Evolutionary conservation across 495 filamentous ascomycete genomes (phyloP).

Genomic region (Copromyces sp.): DNA sequence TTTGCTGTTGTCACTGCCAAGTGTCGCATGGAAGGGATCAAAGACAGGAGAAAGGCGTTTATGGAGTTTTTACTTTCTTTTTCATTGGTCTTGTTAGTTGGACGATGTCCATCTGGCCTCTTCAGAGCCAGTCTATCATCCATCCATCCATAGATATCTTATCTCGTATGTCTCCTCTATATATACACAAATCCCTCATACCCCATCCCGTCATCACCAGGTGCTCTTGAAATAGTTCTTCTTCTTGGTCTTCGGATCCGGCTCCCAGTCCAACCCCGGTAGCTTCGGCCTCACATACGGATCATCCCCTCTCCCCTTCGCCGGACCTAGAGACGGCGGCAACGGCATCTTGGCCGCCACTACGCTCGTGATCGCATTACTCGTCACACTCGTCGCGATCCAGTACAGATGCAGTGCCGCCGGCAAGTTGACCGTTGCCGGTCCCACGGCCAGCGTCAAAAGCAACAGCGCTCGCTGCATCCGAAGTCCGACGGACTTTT

Average conservation of each 20-base stretch:
- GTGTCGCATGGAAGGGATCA: neutral
- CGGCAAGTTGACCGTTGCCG: constrained; percentile 43
- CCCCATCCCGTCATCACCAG: neutral
- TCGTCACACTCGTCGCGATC: constrained; percentile 36
- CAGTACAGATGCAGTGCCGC: constrained; percentile 63
- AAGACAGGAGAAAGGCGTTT: constrained; percentile 6
- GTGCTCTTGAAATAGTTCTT: neutral
- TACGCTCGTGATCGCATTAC: neutral
- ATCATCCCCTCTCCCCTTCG: neutral
- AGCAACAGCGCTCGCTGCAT: constrained; percentile 28
- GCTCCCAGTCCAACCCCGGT: neutral
- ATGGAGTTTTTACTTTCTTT: constrained; percentile 6
- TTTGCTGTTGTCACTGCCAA: neutral
- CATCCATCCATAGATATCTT: neutral
- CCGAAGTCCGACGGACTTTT: constrained; percentile 2
- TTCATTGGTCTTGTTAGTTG: neutral
- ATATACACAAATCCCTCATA: neutral
- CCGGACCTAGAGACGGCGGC: neutral
- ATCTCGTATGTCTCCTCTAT: neutral
- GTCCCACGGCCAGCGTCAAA: constrained; percentile 33
- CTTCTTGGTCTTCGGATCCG: neutral
- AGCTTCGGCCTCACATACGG: neutral
- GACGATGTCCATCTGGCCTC: constrained; percentile 1
- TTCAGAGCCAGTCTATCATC: neutral
- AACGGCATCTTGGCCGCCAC: neutral